Evolutionary conservation across 108 stramenopile species (phyloP), one percentile per base, ranked within the genome.

Genomic region (Mediolabrus comicus): DNA sequence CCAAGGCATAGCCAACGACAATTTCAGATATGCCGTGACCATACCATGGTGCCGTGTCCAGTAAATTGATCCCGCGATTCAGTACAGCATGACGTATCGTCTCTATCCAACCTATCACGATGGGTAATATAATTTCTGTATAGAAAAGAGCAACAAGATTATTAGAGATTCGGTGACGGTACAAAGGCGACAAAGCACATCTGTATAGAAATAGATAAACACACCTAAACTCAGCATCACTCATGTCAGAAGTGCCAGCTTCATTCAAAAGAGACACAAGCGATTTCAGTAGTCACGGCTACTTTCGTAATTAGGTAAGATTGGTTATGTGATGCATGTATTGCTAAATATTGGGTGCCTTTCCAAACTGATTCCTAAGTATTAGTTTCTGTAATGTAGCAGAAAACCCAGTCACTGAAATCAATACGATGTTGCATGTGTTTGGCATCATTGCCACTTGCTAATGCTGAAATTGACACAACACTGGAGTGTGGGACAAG

Each of bases 41-140:
- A 66, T 95, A 95, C 94, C 94, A 95, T 1, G 94, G 94, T 34
- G 94, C 94, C 3, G 94, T 95, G 72, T 95, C 94, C 2, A 95
- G 59, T 25, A 91, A 49, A 65, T 76, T 86, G 5, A 95, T 87
- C 0, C 94, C 94, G 27, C 79, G 74, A 11, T 82, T 53, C 14
- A 62, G n/a, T 27, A 94, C 69, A 3, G 90, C 92, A 63, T 81
- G 81, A 31, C 67, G 77, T 52, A 94, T 89, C 6, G 92, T 88
- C 36, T 75, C 64, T 36, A 94, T 88, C 92, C 92, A 94, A 58
- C 80, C 86, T 46, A 74, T 69, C 25, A 94, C 92, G 0, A n/a
- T 43, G 3, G 82, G 84, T 77, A 55, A 95, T 86, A 24, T 84
- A 32, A 60, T 74, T 84, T 38, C 68, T 77, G 46, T 28, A 19